phyloP scores from a whole-genome alignment of 805 yeast species.

The Metschnikowia santaceciliae region DNA sequence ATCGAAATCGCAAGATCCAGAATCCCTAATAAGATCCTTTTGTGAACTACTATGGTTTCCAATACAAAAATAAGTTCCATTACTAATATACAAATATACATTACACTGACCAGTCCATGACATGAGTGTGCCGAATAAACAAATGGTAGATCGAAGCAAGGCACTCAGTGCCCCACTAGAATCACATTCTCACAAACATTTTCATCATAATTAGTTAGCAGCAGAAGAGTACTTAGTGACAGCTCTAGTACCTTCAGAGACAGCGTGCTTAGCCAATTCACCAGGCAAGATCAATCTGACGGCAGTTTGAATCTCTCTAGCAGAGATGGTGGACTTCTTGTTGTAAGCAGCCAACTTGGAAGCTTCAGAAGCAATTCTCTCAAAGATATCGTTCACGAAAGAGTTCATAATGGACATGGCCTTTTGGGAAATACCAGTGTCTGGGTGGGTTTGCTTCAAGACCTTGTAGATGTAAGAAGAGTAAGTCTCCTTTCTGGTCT shows the following conservation, averaged over 20 bases:
- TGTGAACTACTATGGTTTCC: background rate
- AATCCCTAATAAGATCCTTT: too few species aligned
- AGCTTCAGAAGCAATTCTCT: conserved; percentile 36
- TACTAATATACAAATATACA: conserved; percentile 23
- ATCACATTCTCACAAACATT: conserved; percentile 13
- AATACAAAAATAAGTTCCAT: conserved; percentile 20
- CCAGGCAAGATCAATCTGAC: conserved; percentile 39
- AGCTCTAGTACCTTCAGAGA: conserved; percentile 39
- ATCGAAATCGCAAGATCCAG: too few species aligned
- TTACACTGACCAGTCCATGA: conserved; percentile 18
- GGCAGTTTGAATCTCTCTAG: conserved; percentile 37
- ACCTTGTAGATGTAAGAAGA: conserved; percentile 38
- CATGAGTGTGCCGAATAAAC: conserved; percentile 16
- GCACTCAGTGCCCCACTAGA: conserved; percentile 17
- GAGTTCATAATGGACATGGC: conserved; percentile 40
- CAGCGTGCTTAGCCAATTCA: conserved; percentile 40
- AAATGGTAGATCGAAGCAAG: conserved; percentile 10
- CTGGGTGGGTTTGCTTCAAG: conserved; percentile 38
- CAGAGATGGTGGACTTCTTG: conserved; percentile 38
- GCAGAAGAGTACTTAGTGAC: conserved; percentile 38
- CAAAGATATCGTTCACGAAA: conserved; percentile 35
- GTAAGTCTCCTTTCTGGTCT: conserved; percentile 38
- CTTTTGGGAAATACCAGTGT: conserved; percentile 38
- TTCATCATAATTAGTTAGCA: conserved; percentile 25
- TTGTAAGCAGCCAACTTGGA: conserved; percentile 39